phyloP scores from a whole-genome alignment of 768 basidiomycete species.

The Terana coerulea region DNA sequence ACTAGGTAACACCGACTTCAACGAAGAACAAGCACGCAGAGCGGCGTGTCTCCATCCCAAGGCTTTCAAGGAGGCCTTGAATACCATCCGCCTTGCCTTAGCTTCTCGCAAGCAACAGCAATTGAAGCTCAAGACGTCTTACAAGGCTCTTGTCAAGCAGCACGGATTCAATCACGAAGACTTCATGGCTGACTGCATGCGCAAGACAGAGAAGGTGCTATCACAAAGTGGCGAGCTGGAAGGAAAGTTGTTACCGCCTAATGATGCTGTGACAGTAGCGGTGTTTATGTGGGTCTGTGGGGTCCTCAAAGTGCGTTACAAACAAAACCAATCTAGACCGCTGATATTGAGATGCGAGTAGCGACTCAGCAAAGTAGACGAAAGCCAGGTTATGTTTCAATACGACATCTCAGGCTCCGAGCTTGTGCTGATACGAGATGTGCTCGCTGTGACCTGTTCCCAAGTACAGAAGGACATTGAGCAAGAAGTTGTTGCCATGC shows the following conservation, averaged over 20 bases:
- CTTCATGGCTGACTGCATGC: conserved; percentile 19
- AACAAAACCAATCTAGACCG: background rate
- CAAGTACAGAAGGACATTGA: background rate
- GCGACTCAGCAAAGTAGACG: background rate
- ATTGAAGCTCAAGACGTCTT: background rate
- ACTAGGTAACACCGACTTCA: conserved; percentile 26
- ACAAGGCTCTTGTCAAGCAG: background rate
- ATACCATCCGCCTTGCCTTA: conserved; percentile 23
- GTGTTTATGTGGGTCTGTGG: conserved; percentile 26
- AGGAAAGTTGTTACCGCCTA: conserved; percentile 10
- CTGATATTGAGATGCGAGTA: background rate
- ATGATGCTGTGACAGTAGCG: conserved; percentile 18
- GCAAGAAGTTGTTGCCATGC: background rate
- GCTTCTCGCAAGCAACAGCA: background rate
- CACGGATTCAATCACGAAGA: background rate
- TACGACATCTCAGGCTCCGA: background rate
- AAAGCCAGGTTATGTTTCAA: background rate
- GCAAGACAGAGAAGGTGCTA: conserved; percentile 20
- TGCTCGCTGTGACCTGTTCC: background rate
- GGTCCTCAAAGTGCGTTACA: conserved; percentile 7
- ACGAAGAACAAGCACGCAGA: conserved; percentile 27
- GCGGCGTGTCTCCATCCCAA: conserved; percentile 30
- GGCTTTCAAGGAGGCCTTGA: conserved; percentile 23
- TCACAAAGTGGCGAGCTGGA: conserved; percentile 16
- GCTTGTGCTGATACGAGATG: background rate